phyloP scores from a whole-genome alignment of 306 rosid species.

The Boehmeria nivea region DNA sequence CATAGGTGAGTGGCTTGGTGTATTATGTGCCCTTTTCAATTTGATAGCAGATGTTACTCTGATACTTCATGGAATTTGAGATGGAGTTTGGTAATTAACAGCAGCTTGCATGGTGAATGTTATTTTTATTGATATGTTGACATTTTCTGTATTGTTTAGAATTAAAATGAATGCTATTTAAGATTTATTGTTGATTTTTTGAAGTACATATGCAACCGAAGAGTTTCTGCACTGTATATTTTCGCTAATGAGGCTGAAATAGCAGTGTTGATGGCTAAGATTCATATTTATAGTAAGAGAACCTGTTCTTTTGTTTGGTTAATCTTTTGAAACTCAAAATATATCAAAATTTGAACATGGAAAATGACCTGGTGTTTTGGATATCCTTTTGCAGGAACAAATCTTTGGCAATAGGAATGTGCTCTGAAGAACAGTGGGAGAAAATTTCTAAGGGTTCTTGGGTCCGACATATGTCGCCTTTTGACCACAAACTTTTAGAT shows the following conservation, averaged over 20 bases:
- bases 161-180: too few species aligned
- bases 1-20: slow-evolving; percentile 56
- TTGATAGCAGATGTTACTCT: neutral
- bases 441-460: slow-evolving; percentile 70
- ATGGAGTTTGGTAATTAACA: too few species aligned
- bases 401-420: slow-evolving; percentile 71
- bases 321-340: slow-evolving; percentile 2
- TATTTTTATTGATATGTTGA: too few species aligned
- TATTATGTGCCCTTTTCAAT: neutral
- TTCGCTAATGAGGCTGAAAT: too few species aligned
- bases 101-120: too few species aligned
- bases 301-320: too few species aligned
- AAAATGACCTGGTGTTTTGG: neutral
- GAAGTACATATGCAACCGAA: neutral
- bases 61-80: slow-evolving; percentile 2
- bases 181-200: too few species aligned
- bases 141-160: too few species aligned
- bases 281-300: too few species aligned
- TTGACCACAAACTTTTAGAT: slow-evolving; percentile 66
- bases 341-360: too few species aligned
- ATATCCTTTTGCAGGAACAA: slow-evolving; percentile 51
- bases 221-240: neutral
- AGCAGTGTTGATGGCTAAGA: too few species aligned
- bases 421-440: slow-evolving; percentile 80
- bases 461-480: slow-evolving; percentile 77